Base-by-base conservation (phyloP, 2,329 filamentous ascomycete species). In the Aspergillus fumigatiaffinis region DNA sequence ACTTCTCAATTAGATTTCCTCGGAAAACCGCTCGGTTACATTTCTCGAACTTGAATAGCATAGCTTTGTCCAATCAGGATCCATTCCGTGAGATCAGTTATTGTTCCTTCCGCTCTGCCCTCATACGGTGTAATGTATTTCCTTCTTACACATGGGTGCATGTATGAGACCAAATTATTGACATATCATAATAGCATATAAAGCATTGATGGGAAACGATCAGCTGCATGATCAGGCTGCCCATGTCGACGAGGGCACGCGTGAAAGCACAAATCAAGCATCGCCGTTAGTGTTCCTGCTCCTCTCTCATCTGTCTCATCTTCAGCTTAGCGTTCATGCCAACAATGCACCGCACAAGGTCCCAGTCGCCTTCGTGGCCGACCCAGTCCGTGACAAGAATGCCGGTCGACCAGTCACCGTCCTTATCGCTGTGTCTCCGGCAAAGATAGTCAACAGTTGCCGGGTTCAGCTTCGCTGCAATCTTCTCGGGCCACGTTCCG, bases 351-450 rank as follows among this genome's bases (percentile, higher is more conserved):
- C 87, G 84, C 38, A 95, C 85, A 54, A 97, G 75, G 76, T 97
- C 92, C 93, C 93, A 99, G 75, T 97, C 89, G 0, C 88, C 92
- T 60, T 87, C 82, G 59, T 87, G 80, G 2, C 94, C 94, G 52
- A 97, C 92, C 90, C 90, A 97, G 74, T 99, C 94, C 60, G 89
- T 94, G 26, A 97, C 88, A 48, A 97, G 87, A 58, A 97, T 86
- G 3, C 94, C 94, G 1, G 92, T 95, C 5, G 86, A 83, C 28
- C 89, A 92, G 68, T 91, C 87, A 1, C 88, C 87, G 35, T 87
- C 78, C 49, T 79, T 76, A 55, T 72, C 65, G 46, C 71, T 76
- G 67, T 86, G 83, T 56, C 76, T 79, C 60, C 75, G 73, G 63
- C 83, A 85, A 53, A 87, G 68, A 71, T 84, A 84, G 60, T 82